Conservation (phyloP, 352 stramenopile genomes). For the Phytophthora kernoviae region DNA sequence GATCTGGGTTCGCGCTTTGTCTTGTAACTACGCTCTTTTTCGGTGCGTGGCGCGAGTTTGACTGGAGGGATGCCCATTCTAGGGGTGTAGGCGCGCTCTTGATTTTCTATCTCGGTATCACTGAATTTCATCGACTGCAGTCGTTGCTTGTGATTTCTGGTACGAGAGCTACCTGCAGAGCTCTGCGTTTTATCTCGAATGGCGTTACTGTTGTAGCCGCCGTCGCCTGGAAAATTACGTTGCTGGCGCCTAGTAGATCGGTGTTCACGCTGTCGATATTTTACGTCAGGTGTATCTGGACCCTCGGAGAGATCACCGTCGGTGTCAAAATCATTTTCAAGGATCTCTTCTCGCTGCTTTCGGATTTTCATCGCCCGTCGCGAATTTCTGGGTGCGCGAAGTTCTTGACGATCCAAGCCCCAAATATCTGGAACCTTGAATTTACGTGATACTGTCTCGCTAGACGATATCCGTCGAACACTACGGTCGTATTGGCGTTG, state of each 20-base stretch:
- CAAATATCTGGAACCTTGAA: not conserved
- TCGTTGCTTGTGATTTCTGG: not conserved
- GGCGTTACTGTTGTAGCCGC: too few species aligned
- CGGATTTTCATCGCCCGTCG: constrained; percentile 5
- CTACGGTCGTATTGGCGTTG: not conserved
- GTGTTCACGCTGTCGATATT: not conserved
- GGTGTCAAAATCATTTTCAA: constrained; percentile 14
- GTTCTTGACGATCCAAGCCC: not conserved
- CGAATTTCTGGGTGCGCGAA: not conserved
- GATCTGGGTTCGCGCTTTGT: not conserved
- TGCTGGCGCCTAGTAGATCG: not conserved
- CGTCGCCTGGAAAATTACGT: not conserved
- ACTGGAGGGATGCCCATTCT: constrained; percentile 10
- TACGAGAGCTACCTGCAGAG: not conserved
- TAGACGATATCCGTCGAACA: not conserved
- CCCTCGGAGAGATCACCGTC: constrained; percentile 12
- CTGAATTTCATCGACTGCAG: not conserved
- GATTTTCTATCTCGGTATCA: not conserved
- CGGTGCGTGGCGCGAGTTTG: not conserved
- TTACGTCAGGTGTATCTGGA: not conserved
- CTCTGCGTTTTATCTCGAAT: too few species aligned
- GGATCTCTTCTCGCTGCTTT: constrained; percentile 11
- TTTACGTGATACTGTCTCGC: not conserved
- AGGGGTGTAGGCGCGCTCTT: not conserved
- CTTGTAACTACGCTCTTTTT: constrained; percentile 1